These are phyloP conservation scores for Ammopiptanthus mongolicus DNA, from an alignment of 306 rosid species.

Conservation along the genomic window DNA sequence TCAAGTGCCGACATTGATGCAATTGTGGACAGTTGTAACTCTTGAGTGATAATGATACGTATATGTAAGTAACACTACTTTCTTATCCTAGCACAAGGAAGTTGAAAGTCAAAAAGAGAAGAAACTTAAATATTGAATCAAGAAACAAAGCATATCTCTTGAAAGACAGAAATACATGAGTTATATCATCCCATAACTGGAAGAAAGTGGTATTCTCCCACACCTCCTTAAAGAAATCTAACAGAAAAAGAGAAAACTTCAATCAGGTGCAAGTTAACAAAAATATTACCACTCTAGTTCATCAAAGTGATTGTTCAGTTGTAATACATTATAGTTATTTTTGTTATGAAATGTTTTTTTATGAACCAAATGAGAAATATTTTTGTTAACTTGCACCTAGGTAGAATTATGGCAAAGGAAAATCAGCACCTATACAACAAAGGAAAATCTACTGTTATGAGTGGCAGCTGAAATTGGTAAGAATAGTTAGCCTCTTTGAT, in stretches of 20 bases:
- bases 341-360: neutral
- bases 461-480: constrained; percentile 27
- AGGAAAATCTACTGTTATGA: constrained; percentile 22
- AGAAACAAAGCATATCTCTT: constrained; percentile 5
- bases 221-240: neutral
- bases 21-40: neutral
- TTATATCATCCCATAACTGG: constrained; percentile 29
- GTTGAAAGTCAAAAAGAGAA: neutral
- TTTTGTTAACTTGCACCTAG: constrained; percentile 47
- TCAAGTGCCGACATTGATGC: neutral
- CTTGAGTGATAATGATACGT: neutral
- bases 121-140: constrained; percentile 18
- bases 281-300: constrained; percentile 39
- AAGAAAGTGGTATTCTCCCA: constrained; percentile 43
- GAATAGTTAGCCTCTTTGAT: constrained; percentile 46
- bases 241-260: constrained; percentile 2
- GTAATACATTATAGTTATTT: neutral
- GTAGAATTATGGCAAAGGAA: constrained; percentile 22
- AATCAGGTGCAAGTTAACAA: constrained; percentile 36
- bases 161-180: constrained; percentile 20
- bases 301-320: constrained; percentile 19
- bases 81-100: neutral
- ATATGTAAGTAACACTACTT: neutral
- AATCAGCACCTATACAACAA: constrained; percentile 36
- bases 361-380: constrained; percentile 32